These are phyloP conservation scores for Monosporascus sp. DNA, from an alignment of 2,329 filamentous ascomycete species.

Conservation along the genomic window DNA sequence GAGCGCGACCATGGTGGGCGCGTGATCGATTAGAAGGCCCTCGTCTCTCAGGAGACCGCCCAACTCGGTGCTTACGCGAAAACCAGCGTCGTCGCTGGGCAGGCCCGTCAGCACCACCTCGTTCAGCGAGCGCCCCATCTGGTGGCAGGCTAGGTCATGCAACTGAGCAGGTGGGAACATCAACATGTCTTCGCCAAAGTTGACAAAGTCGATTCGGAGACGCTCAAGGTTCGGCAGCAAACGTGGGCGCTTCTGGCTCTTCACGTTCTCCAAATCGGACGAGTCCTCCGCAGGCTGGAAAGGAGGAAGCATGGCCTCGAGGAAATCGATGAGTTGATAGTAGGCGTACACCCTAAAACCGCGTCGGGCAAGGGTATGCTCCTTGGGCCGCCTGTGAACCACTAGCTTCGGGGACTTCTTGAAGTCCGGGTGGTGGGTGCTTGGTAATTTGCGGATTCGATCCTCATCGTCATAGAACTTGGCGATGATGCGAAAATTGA, in stretches of 20 bases:
- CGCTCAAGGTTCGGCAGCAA: conserved; percentile 42
- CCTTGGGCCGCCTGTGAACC: conserved; percentile 38
- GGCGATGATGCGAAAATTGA: conserved; percentile 49
- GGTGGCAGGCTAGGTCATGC: conserved; percentile 48
- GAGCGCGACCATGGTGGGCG: conserved; percentile 37
- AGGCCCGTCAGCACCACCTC: conserved; percentile 49
- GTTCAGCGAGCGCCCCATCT: conserved; percentile 47
- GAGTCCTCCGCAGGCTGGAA: conserved; percentile 34
- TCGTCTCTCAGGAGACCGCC: conserved; percentile 49
- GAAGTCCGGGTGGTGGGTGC: conserved; percentile 37
- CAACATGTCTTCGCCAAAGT: conserved; percentile 43
- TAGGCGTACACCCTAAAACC: conserved; percentile 52
- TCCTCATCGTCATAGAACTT: conserved; percentile 50
- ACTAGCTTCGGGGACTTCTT: conserved; percentile 36
- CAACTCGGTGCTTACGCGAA: conserved; percentile 42
- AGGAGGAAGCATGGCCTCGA: conserved; percentile 45
- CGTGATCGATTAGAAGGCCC: conserved; percentile 44
- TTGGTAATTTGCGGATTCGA: conserved; percentile 34
- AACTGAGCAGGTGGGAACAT: conserved; percentile 41
- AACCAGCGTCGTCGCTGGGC: conserved; percentile 43
- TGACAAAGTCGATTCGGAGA: conserved; percentile 50
- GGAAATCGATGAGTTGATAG: conserved; percentile 48
- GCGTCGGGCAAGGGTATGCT: conserved; percentile 41
- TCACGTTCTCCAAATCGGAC: not conserved
- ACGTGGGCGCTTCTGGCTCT: conserved; percentile 26